A percentile compares a stretch with the other conserved stretches of the same genome.
These are phyloP conservation scores for Furcasterigmium furcatum DNA, from an alignment of 2,329 filamentous ascomycete species.

Conservation along the genomic window DNA sequence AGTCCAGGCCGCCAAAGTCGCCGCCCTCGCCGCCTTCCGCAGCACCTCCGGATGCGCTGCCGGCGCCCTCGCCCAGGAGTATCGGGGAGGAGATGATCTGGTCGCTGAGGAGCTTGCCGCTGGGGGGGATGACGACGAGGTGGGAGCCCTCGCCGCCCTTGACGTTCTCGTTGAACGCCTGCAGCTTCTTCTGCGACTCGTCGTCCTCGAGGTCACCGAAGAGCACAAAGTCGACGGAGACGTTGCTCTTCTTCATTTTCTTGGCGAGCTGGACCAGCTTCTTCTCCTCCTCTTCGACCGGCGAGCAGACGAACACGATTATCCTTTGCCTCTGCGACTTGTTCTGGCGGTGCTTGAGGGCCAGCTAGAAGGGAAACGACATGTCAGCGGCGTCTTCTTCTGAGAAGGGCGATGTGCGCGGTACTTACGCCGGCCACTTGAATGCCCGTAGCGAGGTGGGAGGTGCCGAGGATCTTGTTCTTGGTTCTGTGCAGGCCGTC, in stretches of 20 bases:
- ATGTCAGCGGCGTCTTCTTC: slow-evolving; percentile 13
- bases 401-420: neutral
- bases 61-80: slow-evolving; percentile 74
- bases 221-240: slow-evolving; percentile 89
- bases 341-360: slow-evolving; percentile 96
- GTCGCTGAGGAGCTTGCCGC: slow-evolving; percentile 88
- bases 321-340: slow-evolving; percentile 95
- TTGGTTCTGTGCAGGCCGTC: slow-evolving; percentile 86
- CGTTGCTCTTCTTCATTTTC: slow-evolving; percentile 98
- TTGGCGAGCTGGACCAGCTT: slow-evolving; percentile 85
- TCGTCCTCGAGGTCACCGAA: slow-evolving; percentile 94
- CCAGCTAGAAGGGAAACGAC: slow-evolving; percentile 57
- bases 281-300: slow-evolving; percentile 86
- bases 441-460: slow-evolving; percentile 88
- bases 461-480: slow-evolving; percentile 85
- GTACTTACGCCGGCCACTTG: slow-evolving; percentile 84
- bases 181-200: slow-evolving; percentile 84
- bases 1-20: slow-evolving; percentile 71
- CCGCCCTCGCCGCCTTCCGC: slow-evolving; percentile 56
- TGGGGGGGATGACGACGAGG: slow-evolving; percentile 85
- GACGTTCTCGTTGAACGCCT: slow-evolving; percentile 89
- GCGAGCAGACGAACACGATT: slow-evolving; percentile 94
- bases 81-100: slow-evolving; percentile 88
- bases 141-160: slow-evolving; percentile 90
- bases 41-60: slow-evolving; percentile 50